These are phyloP conservation scores for Colletotrichum sidae DNA, from an alignment of 2,329 filamentous ascomycete genomes.

Conservation along the genomic window DNA sequence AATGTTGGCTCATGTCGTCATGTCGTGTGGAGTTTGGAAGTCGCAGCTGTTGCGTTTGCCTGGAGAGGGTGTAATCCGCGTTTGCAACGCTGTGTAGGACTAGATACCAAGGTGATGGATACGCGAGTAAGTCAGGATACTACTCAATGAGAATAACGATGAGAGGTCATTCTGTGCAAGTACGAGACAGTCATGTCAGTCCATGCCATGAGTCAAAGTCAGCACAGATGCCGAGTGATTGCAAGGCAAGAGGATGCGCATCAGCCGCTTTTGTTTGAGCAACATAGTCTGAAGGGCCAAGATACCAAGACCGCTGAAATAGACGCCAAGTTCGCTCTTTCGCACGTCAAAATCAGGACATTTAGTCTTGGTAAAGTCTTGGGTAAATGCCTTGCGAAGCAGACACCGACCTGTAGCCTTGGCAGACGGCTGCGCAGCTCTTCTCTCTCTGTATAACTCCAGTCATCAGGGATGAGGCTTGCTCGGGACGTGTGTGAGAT, in stretches of 20 bases:
- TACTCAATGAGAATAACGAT: too few species aligned
- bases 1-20: too few species aligned
- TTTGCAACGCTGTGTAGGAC: too few species aligned
- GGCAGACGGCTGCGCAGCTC: constrained; percentile 15
- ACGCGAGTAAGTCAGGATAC: too few species aligned
- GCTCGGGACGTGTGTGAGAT: not conserved
- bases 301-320: constrained; percentile 15
- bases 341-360: constrained; percentile 1
- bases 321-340: constrained; percentile 11
- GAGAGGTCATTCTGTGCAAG: too few species aligned
- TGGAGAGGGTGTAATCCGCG: too few species aligned
- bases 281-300: constrained; percentile 2
- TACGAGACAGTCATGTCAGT: too few species aligned
- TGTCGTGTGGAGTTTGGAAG: too few species aligned
- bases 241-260: not conserved
- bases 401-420: constrained; percentile 1
- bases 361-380: not conserved
- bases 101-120: too few species aligned
- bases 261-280: not conserved
- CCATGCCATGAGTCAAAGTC: too few species aligned
- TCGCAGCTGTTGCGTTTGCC: too few species aligned
- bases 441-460: not conserved
- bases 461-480: not conserved
- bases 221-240: not conserved
- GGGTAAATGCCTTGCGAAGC: not conserved